Conservation (phyloP, 2,329 filamentous ascomycete genomes). For the Penicillium sp. region DNA sequence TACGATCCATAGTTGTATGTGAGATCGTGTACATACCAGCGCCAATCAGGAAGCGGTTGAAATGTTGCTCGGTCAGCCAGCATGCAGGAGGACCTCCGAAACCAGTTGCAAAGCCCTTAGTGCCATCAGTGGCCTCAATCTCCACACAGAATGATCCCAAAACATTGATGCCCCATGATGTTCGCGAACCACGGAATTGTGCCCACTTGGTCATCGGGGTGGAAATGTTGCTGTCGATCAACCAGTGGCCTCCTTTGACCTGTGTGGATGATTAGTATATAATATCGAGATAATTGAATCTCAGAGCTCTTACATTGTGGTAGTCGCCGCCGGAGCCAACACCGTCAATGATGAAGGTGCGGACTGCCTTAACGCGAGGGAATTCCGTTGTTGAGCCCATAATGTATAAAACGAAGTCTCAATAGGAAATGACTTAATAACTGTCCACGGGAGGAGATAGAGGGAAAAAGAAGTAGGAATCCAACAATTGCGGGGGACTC, state of each 20-base stretch:
- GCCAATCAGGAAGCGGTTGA: conserved; percentile 85
- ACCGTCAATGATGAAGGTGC: conserved; percentile 48
- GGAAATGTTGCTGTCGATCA: conserved; percentile 87
- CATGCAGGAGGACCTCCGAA: conserved; percentile 92
- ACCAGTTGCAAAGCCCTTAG: conserved; percentile 89
- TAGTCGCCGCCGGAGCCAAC: conserved; percentile 59
- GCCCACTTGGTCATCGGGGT: conserved; percentile 91
- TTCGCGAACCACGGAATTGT: conserved; percentile 80
- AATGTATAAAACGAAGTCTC: conserved; percentile 10
- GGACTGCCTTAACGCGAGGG: conserved; percentile 46
- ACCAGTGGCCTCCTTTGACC: conserved; percentile 61
- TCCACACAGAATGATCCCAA: conserved; percentile 89
- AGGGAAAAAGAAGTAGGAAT: conserved; percentile 7
- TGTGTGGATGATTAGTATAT: conserved; percentile 9
- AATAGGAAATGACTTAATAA: background rate
- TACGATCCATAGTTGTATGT: background rate
- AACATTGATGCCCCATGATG: conserved; percentile 94
- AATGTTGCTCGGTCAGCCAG: conserved; percentile 91
- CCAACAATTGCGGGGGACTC: conserved; percentile 11
- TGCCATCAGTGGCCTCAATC: conserved; percentile 83
- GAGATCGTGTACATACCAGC: conserved; percentile 51
- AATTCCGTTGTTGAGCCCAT: conserved; percentile 37
- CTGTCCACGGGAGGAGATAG: background rate
- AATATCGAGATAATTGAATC: background rate
- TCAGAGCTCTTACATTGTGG: conserved; percentile 67